Conservation (phyloP, 2,329 filamentous ascomycete species). For the Sarocladium kiliense region DNA sequence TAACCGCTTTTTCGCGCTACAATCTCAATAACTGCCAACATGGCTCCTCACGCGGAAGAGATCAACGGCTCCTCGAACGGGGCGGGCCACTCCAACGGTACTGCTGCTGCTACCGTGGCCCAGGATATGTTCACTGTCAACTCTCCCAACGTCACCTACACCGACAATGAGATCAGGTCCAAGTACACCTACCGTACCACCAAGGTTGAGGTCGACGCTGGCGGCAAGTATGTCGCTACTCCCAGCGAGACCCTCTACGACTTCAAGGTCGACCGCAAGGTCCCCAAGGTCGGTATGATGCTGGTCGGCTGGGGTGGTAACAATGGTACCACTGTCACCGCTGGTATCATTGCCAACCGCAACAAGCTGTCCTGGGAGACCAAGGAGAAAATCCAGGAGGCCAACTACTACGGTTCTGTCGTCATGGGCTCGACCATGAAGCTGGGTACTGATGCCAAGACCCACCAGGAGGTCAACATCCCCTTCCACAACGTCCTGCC, state of each 20-base stretch:
- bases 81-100: conserved; percentile 47
- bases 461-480: conserved; percentile 86
- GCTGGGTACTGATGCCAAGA: conserved; percentile 81
- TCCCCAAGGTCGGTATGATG: conserved; percentile 95
- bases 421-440: conserved; percentile 98
- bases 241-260: conserved; percentile 89
- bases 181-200: conserved; percentile 98
- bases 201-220: conserved; percentile 62
- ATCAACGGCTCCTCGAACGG: conserved; percentile 53
- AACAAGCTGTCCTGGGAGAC: conserved; percentile 86
- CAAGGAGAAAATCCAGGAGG: conserved; percentile 74
- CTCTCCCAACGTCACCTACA: conserved; percentile 90
- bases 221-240: conserved; percentile 75
- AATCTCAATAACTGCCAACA: conserved; percentile 40
- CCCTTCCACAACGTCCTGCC: conserved; percentile 92
- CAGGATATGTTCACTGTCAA: conserved; percentile 76
- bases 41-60: conserved; percentile 86
- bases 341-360: conserved; percentile 94
- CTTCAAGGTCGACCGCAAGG: conserved; percentile 94
- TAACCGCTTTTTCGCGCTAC: conserved; percentile 12
- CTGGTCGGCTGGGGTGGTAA: conserved; percentile 97
- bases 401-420: conserved; percentile 98
- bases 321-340: conserved; percentile 95
- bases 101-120: conserved; percentile 39
- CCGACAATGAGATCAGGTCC: conserved; percentile 80